Conservation (phyloP, 106 monocot species). For the Ottelia alismoides region DNA sequence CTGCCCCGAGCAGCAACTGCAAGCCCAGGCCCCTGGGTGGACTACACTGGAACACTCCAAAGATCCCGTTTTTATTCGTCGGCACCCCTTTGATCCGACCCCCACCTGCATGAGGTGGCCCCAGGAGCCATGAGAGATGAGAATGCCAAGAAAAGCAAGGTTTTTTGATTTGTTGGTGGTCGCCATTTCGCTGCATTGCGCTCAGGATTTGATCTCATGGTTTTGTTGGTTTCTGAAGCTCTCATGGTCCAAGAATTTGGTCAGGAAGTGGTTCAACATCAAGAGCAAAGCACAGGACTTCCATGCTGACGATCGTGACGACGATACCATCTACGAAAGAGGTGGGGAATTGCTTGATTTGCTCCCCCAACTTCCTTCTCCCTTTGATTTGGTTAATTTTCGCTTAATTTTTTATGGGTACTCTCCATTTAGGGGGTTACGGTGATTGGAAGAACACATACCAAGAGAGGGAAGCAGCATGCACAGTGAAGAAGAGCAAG, state of each 20-base stretch:
- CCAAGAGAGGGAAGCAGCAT: slow-evolving; percentile 25
- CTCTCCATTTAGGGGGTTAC: slow-evolving; percentile 25
- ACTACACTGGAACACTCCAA: no score
- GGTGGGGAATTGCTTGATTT: slow-evolving; percentile 23
- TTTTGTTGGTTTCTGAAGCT: slow-evolving; percentile 30
- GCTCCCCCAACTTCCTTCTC: not conserved
- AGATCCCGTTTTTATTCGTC: slow-evolving; percentile 5
- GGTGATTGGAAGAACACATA: slow-evolving; percentile 56
- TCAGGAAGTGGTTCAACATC: slow-evolving; percentile 96
- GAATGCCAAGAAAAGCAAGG: slow-evolving; percentile 85
- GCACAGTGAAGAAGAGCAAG: not conserved
- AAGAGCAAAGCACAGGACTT: slow-evolving; percentile 89
- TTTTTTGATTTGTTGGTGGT: slow-evolving; percentile 14
- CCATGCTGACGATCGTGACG: slow-evolving; percentile 51
- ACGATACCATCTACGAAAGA: no score
- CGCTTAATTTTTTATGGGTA: slow-evolving; percentile 4
- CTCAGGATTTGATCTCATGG: not conserved
- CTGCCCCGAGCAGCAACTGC: no score
- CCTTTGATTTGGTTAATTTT: not conserved
- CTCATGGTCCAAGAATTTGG: slow-evolving; percentile 89
- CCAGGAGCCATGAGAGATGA: slow-evolving; percentile 97
- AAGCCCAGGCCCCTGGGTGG: no score
- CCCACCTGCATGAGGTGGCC: no score
- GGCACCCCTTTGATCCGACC: no score
- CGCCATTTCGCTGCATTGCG: not conserved